Percentiles rank a stretch among this genome's conserved stretches.
phyloP scores from a whole-genome alignment of 2,329 filamentous ascomycete species.

The Fusarium globosum region DNA sequence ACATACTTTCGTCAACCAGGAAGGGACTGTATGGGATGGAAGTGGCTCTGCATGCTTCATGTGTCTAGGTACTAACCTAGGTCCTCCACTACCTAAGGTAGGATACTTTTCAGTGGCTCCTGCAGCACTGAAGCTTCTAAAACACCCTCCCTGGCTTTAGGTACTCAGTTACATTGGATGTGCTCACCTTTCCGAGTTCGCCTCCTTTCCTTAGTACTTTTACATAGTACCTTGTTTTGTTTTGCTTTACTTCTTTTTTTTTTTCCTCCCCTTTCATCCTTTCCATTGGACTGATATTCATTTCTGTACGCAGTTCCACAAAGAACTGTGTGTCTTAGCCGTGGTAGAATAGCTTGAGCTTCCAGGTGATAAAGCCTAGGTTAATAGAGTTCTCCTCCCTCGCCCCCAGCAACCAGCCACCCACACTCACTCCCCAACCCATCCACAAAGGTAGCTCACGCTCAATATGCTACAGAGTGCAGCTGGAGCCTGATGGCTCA shows the following conservation, averaged over 20 bases:
- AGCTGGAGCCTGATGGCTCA: neutral
- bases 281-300: neutral
- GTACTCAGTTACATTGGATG: conserved; percentile 7
- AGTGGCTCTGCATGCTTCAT: neutral
- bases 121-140: conserved; percentile 15
- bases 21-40: neutral
- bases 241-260: neutral
- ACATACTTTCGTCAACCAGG: neutral
- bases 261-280: neutral
- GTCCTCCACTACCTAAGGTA: neutral
- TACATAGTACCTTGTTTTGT: no score
- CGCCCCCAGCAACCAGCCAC: conserved; percentile 19
- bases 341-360: neutral
- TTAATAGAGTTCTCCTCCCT: conserved; percentile 1
- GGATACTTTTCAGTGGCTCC: conserved; percentile 6
- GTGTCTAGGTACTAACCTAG: neutral
- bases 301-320: neutral
- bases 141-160: conserved; percentile 1
- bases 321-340: neutral
- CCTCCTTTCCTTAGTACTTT: conserved; percentile 5
- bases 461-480: conserved; percentile 2
- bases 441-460: conserved; percentile 6
- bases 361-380: neutral
- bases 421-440: conserved; percentile 2
- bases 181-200: conserved; percentile 1